Base-by-base conservation (phyloP, 495 filamentous ascomycete genomes). In the Aspergillus leporis region DNA sequence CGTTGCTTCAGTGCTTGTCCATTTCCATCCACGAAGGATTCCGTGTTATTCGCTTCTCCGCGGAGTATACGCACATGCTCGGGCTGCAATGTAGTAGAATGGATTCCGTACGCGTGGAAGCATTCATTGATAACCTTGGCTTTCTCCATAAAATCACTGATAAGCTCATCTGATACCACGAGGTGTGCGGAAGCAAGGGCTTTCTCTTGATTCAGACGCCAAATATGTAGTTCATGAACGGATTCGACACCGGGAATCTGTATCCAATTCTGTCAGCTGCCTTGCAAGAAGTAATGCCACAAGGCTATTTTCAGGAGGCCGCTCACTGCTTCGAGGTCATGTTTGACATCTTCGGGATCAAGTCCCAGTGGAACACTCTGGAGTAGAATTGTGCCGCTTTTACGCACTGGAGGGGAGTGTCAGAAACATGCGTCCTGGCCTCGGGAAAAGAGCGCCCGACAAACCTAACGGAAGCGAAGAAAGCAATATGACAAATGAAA, bases 351-450 rank as follows among this genome's bases (percentile, higher is more conserved):
- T 51, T 87, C 83, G 48, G 89, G 76, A 38, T 85, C 80, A 63
- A 96, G 85, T 40, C 87, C 86, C 19, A 84, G 82, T 0, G 91
- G 91, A 0, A 89, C 91, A 25, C 89, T 90, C 71, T 95, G 88
- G 0, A 96, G 83, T 7, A 95, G 82, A 45, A 95, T 91, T 1
- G 50, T 40, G 6, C 78, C 74, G 22, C 64, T 63, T 22, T 66
- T 63, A 58, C 62, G 69, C 6, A 78, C 75, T 74, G 40, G 3
- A 32, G 30, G 2, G 46, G 22, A 36, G 10, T 16, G 6, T 41
- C 16, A 18, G 16, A 55, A 28, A 6, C 3, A 22, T 1, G 1
- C 5, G 7, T 47, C n/a, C 4, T 13, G n/a, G 30, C 18, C 13
- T 7, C 31, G 32, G 19, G 18, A 28, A 4, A 14, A 14, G n/a